Evolutionary conservation across 208 protist species (phyloP).

Genomic region (Strigomonas culicis): DNA sequence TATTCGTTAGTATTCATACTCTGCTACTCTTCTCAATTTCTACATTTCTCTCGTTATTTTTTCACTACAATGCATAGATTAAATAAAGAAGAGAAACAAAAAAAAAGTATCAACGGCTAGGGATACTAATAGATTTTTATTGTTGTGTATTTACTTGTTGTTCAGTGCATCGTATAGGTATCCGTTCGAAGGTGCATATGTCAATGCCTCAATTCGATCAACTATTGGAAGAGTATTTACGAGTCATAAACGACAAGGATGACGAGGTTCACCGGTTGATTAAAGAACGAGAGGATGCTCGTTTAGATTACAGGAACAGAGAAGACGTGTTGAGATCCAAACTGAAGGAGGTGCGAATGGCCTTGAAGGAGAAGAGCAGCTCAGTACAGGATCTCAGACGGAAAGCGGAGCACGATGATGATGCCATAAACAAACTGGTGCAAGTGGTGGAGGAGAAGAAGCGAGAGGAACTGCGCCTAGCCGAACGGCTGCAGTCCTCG

Average conservation of each 20-base stretch:
- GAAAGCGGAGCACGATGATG: conserved; percentile 22
- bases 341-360: conserved; percentile 12
- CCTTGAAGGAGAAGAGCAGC: conserved; percentile 20
- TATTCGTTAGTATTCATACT: conserved; percentile 12
- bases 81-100: conserved; percentile 7
- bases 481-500: background rate
- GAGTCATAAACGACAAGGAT: conserved; percentile 87
- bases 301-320: conserved; percentile 20
- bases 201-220: conserved; percentile 37
- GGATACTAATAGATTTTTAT: conserved; percentile 5
- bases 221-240: conserved; percentile 83
- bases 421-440: conserved; percentile 32
- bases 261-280: conserved; percentile 60
- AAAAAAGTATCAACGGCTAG: background rate
- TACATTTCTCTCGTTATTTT: conserved; percentile 17
- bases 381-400: conserved; percentile 24
- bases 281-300: conserved; percentile 39
- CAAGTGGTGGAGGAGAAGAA: conserved; percentile 19
- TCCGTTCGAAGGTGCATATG: background rate
- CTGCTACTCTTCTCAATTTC: conserved; percentile 11
- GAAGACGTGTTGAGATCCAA: conserved; percentile 27
- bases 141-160: background rate
- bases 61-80: background rate
- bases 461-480: background rate
- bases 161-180: background rate